Evolutionary conservation across 164 flowering plant genomes (phyloP).

Genomic region (Magnolia sinica): DNA sequence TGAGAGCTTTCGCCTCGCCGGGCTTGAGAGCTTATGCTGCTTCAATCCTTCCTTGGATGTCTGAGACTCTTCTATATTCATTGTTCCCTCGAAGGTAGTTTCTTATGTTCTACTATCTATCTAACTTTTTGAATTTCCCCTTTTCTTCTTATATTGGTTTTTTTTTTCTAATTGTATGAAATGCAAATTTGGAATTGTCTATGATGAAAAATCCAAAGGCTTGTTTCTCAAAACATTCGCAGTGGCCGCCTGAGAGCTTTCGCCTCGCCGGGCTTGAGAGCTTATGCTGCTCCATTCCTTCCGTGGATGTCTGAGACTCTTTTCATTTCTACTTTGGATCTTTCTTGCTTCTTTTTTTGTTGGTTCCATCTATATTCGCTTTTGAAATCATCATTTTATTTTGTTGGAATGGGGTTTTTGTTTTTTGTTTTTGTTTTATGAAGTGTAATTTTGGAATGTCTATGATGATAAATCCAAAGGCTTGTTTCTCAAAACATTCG

Average conservation of each 20-base stretch:
- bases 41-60: slow-evolving; percentile 16
- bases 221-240: slow-evolving; percentile 69
- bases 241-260: slow-evolving; percentile 71
- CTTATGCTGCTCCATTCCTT: slow-evolving; percentile 11
- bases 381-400: too few relatives aligned
- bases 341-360: too few relatives aligned
- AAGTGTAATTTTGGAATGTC: too few relatives aligned
- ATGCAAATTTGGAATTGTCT: neutral
- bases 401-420: neutral
- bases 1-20: slow-evolving; percentile 52
- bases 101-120: neutral
- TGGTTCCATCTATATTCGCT: too few relatives aligned
- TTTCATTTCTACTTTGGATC: too few relatives aligned
- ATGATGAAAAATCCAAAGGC: slow-evolving; percentile 29
- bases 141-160: too few relatives aligned
- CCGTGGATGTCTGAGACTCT: slow-evolving; percentile 13
- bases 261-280: slow-evolving; percentile 35
- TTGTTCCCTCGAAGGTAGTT: neutral
- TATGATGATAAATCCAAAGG: slow-evolving; percentile 24
- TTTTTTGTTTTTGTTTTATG: neutral
- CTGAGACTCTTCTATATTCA: neutral
- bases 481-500: slow-evolving; percentile 65
- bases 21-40: slow-evolving; percentile 16
- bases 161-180: too few relatives aligned
- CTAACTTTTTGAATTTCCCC: neutral